Evolutionary conservation across 805 yeast species (phyloP), one percentile per base, ranked within the genome.

Genomic region (Cyberlindnera euphorbiiphila): DNA sequence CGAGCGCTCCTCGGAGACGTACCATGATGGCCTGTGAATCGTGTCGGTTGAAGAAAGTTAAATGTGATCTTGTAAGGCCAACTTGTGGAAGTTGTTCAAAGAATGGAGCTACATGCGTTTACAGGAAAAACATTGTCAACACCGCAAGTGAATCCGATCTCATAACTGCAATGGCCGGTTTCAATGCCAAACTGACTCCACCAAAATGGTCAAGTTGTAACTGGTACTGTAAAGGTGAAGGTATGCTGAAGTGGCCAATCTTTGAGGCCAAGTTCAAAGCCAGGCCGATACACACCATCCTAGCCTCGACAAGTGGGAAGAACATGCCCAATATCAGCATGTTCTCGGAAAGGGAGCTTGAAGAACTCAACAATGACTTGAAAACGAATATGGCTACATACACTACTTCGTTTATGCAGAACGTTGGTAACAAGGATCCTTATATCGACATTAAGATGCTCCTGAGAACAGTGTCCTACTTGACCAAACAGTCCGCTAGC

Each of bases 51-150:
- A 61, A 64, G 53, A 72, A 71, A 53, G 67, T 71, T 42, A 71
- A 68, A 40, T 72, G 77, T 53, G 75, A 72, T 49, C 64, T 71
- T 39, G 48, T 33, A 9, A 63, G 58, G 34, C 77, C 77, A 1
- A 49, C 56, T 1, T 72, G 78, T 51, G 69, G 72, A 1, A 41
- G 61, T n/a, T 72, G 78, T 41, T 5, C 19, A 4, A 51, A 47
- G 32, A 42, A 33, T 18, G 43, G 43, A 3, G 25, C 40, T 4
- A 29, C 29, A 2, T 53, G 58, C 38, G 23, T 37, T 12, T 53
- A 51, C 34, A 34, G 54, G 26, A 13, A 37, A 9, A 32, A 4
- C 33, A 31, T 12, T 21, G 13, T 13, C 25, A 12, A 20, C 6
- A 18, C 6, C 20, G 12, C 13, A 15, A 20, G 20, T n/a, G 14